These are phyloP conservation scores for Raphanus hybrid DNA, from an alignment of 441 rosid species.

Conservation along the genomic window DNA sequence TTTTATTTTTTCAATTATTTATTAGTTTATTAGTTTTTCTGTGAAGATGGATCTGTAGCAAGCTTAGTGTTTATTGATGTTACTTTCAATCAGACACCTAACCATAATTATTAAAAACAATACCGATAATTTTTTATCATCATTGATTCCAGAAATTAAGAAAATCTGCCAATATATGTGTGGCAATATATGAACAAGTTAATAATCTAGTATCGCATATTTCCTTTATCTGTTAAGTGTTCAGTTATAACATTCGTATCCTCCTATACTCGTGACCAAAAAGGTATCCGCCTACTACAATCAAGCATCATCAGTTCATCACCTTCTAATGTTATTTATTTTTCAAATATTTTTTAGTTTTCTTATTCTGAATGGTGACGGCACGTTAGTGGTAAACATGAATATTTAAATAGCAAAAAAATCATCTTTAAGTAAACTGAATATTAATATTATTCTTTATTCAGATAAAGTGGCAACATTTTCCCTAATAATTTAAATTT, in stretches of 20 bases:
- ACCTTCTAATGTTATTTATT: not conserved
- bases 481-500: not conserved
- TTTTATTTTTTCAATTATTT: too few species aligned
- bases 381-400: not conserved
- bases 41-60: too few species aligned
- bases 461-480: not conserved
- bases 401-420: not conserved
- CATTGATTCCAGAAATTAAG: conserved; percentile 27
- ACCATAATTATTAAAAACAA: not conserved
- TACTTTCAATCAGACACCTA: not conserved
- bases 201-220: conserved; percentile 8
- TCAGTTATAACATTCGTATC: not conserved
- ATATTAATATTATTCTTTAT: not conserved
- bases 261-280: conserved; percentile 23
- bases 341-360: not conserved
- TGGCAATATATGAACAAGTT: conserved; percentile 1
- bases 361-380: not conserved
- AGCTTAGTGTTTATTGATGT: too few species aligned
- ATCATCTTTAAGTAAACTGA: not conserved
- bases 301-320: not conserved
- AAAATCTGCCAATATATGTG: conserved; percentile 16
- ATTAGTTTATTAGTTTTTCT: too few species aligned
- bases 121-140: not conserved
- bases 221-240: not conserved
- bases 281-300: not conserved